Base-by-base conservation (phyloP, 2,329 filamentous ascomycete species). In the Aspergillus nomiae region DNA sequence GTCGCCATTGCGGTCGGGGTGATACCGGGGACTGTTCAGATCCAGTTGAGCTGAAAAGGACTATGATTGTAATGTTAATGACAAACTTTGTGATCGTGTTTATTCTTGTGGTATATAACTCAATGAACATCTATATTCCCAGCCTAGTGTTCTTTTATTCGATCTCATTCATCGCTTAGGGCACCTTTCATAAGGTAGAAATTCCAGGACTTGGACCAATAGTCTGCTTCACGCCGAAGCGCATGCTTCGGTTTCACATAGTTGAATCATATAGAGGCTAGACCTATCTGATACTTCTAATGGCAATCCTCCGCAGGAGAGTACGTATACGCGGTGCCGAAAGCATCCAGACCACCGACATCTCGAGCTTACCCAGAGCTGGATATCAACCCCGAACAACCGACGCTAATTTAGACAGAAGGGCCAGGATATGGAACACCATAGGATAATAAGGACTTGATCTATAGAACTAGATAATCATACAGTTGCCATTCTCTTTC, bases 311-410 rank as follows among this genome's bases (percentile, higher is more conserved):
- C 28, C 53, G 30, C 53, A 34, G 30, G 53, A 55, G 53, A 7
- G 28, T 30, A 30, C 28, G 28, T 30, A 30, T 7, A 30, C 28
- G 7, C 28, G 28, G 28, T 30, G 53, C 30, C 53, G 53, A 55
- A 55, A 41, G 38, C 16, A 56, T 54, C 50, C 28, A 54, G 50
- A 34, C 50, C 50, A 54, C 50, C 28, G 50, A 54, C 50, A 34
- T 34, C 28, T 54, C 50, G 50, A 54, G 28, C 50, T 54, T 34
- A 54, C 50, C 50, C 28, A 54, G 50, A 54, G 50, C 50, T 54
- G 50, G 50, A 54, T 54, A 54, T 54, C 50, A 54, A 54, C 50
- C 50, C 50, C 50, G 50, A 54, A 54, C 26, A 34, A 34, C 50
- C 50, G 50, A 34, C 50, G 50, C 50, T 54, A 54, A 34, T 34